These are phyloP conservation scores for Edaphochlamys debaryana DNA, from an alignment of 139 green algal species.

Conservation along the genomic window DNA sequence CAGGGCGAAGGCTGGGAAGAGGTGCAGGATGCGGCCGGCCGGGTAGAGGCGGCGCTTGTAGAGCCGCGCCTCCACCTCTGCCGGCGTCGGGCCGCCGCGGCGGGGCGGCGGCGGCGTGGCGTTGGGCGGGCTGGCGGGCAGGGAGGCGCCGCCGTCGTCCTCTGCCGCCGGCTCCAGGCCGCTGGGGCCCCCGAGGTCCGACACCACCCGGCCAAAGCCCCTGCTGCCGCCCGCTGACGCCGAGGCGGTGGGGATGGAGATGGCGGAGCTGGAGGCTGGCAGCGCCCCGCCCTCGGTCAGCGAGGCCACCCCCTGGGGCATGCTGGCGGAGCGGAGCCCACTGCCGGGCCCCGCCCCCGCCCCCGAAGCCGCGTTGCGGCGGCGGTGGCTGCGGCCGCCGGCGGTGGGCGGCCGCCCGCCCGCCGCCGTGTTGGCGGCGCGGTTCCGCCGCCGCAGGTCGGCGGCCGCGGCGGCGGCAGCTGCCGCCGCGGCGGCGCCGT, in stretches of 20 bases:
- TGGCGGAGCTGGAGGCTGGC: too few relatives aligned
- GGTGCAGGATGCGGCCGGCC: constrained; percentile 83
- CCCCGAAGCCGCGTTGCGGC: background rate
- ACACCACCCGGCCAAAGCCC: background rate
- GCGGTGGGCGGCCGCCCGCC: too few relatives aligned
- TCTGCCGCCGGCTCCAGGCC: background rate
- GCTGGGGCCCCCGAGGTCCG: background rate
- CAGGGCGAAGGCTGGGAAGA: constrained; percentile 70
- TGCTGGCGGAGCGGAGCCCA: background rate
- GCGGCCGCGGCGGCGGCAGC: background rate
- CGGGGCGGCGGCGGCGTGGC: background rate
- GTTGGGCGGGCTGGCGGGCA: background rate
- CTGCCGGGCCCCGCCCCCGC: too few relatives aligned
- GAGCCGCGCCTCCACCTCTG: background rate
- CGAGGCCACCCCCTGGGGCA: background rate
- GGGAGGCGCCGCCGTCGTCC: background rate
- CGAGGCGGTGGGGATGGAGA: background rate
- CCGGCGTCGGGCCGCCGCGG: background rate
- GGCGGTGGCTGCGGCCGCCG: too few relatives aligned
- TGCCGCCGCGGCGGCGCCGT: background rate
- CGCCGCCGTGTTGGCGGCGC: background rate
- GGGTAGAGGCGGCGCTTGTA: constrained; percentile 72
- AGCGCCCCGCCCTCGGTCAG: too few relatives aligned
- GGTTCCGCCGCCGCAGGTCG: too few relatives aligned
- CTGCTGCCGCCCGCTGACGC: background rate